Conservation (phyloP, 2,329 filamentous ascomycete species). For the Botryotinia globosa region DNA sequence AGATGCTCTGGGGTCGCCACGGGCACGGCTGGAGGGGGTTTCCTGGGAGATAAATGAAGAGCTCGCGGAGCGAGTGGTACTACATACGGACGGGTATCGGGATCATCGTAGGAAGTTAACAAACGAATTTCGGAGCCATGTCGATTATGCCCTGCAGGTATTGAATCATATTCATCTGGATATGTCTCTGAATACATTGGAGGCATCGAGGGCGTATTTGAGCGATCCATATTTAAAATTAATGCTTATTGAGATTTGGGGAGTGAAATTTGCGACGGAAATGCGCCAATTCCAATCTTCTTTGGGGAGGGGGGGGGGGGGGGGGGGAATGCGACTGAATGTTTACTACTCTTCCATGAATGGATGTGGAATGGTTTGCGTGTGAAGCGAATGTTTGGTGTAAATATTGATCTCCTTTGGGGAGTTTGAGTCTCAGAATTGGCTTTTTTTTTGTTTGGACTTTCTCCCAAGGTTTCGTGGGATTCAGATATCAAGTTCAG, state of each 20-base stretch:
- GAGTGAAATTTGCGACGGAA: constrained; percentile 26
- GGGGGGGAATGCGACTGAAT: constrained; percentile 8
- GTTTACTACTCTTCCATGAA: constrained; percentile 18
- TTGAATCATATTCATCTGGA: constrained; percentile 49
- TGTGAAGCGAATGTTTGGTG: constrained; percentile 1
- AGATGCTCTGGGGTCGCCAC: constrained; percentile 41
- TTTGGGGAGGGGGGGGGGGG: too few species aligned
- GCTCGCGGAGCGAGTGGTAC: constrained; percentile 30
- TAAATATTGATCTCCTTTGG: not conserved
- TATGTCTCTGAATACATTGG: constrained; percentile 57
- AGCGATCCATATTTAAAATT: constrained; percentile 39
- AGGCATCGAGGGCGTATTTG: constrained; percentile 50
- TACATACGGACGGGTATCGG: constrained; percentile 56
- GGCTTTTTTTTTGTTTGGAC: too few species aligned
- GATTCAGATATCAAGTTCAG: not conserved
- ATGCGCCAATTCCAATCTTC: constrained; percentile 12
- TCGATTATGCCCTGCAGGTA: constrained; percentile 43
- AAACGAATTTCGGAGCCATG: constrained; percentile 57
- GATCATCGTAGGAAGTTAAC: constrained; percentile 61
- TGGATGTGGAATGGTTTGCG: not conserved
- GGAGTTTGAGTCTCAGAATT: not conserved
- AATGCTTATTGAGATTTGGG: constrained; percentile 13
- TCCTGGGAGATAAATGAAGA: constrained; percentile 31
- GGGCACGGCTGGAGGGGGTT: constrained; percentile 31
- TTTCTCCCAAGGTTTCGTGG: not conserved